Evolutionary conservation across 2,329 filamentous ascomycete species (phyloP), one percentile per base, ranked within the genome.

Genomic region (Hypoxylon sp.): DNA sequence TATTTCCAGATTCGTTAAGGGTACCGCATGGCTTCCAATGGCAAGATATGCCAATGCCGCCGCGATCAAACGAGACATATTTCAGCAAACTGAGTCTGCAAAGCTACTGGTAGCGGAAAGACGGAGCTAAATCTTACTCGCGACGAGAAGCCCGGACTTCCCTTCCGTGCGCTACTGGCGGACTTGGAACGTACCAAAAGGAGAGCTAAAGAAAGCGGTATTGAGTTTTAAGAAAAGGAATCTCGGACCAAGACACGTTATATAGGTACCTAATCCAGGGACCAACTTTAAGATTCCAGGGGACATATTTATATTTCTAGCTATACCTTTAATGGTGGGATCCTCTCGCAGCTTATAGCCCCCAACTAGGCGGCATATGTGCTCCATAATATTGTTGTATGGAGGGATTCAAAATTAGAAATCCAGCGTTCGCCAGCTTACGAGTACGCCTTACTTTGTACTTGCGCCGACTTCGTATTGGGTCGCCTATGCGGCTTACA

Each of bases 41-140:
- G 55, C 66, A 22, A 67, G 50, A n/a, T 52, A 63, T 47, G 61
- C 47, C 46, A 67, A 54, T 19, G 54, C 42, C 4, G 52, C 14
- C 19, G 53, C 19, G 9, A 22, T 29, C 1, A 63, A 55, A 2
- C 37, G 51, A 59, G 54, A 51, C 69, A 71, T 71, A 0, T 19
- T 63, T 29, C 33, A 33, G 13, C 0, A 10, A 29, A 17, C 14
- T 10, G 24, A 39, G 33, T 39, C 39, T 17, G 19, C 10, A 14
- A 31, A 13, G 4, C n/a, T 24, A 24, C 13, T 24, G 17, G n/a
- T 11, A n/a, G 44, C 24, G 5, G 22, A 35, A 53, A 37, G 9
- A 8, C 3, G 14, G 44, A 22, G 47, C 17, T 33, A 35, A 52
- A 11, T 10, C 17, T 22, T n/a, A 17, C 33, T 53, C 19, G 26